phyloP scores from a whole-genome alignment of 2,329 filamentous ascomycete genomes.

The Verticillium nonalfalfae region DNA sequence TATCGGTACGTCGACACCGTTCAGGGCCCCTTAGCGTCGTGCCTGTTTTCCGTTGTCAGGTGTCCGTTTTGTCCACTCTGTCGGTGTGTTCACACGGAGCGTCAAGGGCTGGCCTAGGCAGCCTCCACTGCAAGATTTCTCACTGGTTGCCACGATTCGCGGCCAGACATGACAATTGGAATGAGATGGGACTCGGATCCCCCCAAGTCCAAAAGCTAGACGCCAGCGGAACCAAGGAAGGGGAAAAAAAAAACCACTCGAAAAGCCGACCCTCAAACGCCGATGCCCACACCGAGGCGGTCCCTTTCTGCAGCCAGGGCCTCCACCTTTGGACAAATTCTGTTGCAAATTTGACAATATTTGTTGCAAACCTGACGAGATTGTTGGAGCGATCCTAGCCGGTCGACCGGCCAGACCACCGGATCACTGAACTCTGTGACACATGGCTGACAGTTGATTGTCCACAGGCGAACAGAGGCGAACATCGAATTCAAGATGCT shows the following conservation, averaged over 20 bases:
- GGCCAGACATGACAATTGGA: not conserved
- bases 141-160: not conserved
- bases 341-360: not conserved
- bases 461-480: not conserved
- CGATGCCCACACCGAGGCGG: not conserved
- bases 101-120: not conserved
- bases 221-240: not conserved
- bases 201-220: not conserved
- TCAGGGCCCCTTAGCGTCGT: not conserved
- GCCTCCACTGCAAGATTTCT: not conserved
- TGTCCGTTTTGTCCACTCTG: not conserved
- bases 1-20: not conserved
- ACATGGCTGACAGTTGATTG: not conserved
- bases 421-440: not conserved
- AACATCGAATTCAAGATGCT: not conserved
- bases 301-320: not conserved
- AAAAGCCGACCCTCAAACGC: not conserved
- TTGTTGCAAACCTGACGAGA: not conserved
- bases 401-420: not conserved
- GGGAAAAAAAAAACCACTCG: too few species aligned
- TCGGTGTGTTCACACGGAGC: not conserved
- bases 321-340: not conserved
- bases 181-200: not conserved
- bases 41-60: not conserved
- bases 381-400: not conserved